Base-by-base conservation (phyloP, 225 moss, liverwort and hornwort genomes). In the Pleurozium schreberi region DNA sequence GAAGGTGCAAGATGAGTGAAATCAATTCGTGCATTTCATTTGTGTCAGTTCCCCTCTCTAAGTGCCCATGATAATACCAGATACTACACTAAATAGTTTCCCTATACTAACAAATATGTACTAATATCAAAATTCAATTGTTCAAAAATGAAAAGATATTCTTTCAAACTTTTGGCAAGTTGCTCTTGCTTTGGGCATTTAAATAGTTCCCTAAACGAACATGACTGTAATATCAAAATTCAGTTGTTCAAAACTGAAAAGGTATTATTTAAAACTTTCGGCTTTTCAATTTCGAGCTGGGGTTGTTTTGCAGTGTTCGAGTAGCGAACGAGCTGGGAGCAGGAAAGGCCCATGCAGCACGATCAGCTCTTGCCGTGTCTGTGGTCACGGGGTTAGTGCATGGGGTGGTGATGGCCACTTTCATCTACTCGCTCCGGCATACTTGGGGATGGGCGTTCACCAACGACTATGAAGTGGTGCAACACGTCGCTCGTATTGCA, bases 291-390 rank as follows among this genome's bases (percentile, higher is more conserved):
- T 18, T 38, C 31, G 18, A 18, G 58, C 79, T 40, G 80, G 59
- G 58, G 45, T n/a, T 61, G 42, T 12, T 49, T 85, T 60, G 88
- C 91, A 97, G 97, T 64, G 90, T 95, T 52, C 89, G 97, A 78
- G 96, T 97, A 49, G 91, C 97, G 28, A 95, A 95, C 86, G 94
- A 94, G 71, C 77, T 97, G 38, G 97, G 97, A 91, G 95, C 97
- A 78, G 93, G 94, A 22, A 91, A 83, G 23, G 89, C 94, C 12
- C 75, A 26, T 14, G 90, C 90, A 81, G 97, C 97, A 21, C 93
- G 92, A 75, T 92, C 91, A 30, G 95, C 91, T 8, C 86, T 93
- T 31, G 90, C 74, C 1, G 93, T 95, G 23, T 90, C 91, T 11
- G 33, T 92, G 75, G 71, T 43, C 55, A 25, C 93, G 6, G 94